Evolutionary conservation across 1,284 basidiomycete species (phyloP).

Genomic region (Inonotus hispidus): DNA sequence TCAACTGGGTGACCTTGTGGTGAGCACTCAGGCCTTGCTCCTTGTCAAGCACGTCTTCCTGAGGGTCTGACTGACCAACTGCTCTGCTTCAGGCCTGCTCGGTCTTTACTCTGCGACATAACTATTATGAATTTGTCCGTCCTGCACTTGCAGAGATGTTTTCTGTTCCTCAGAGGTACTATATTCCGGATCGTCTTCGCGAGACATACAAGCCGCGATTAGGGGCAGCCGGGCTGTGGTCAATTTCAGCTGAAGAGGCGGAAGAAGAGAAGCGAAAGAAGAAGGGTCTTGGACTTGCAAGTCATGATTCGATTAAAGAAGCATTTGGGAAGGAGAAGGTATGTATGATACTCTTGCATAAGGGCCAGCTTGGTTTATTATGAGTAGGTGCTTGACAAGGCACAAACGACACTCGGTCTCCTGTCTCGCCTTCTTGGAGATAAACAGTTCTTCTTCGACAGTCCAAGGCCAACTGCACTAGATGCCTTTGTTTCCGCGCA

Average conservation of each 20-base stretch:
- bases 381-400: conserved; percentile 53
- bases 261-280: conserved; percentile 31
- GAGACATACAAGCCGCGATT: conserved; percentile 50
- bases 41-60: neutral
- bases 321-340: conserved; percentile 67
- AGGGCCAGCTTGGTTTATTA: neutral
- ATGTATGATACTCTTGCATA: conserved; percentile 6
- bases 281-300: conserved; percentile 29
- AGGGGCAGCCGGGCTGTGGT: conserved; percentile 61
- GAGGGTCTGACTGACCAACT: conserved; percentile 22
- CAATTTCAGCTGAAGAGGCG: conserved; percentile 39
- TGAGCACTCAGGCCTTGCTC: conserved; percentile 35
- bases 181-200: conserved; percentile 60
- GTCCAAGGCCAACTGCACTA: conserved; percentile 44
- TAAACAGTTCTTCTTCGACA: conserved; percentile 47
- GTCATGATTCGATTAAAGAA: conserved; percentile 30
- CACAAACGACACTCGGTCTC: conserved; percentile 48
- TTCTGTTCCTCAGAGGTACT: conserved; percentile 65
- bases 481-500: conserved; percentile 66
- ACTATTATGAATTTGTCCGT: conserved; percentile 54
- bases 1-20: conserved; percentile 64
- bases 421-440: conserved; percentile 50
- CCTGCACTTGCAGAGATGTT: conserved; percentile 51
- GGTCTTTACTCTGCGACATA: conserved; percentile 54
- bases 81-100: conserved; percentile 41